Conservation (phyloP, 805 yeast genomes). For the Teunomyces funiuensis region DNA sequence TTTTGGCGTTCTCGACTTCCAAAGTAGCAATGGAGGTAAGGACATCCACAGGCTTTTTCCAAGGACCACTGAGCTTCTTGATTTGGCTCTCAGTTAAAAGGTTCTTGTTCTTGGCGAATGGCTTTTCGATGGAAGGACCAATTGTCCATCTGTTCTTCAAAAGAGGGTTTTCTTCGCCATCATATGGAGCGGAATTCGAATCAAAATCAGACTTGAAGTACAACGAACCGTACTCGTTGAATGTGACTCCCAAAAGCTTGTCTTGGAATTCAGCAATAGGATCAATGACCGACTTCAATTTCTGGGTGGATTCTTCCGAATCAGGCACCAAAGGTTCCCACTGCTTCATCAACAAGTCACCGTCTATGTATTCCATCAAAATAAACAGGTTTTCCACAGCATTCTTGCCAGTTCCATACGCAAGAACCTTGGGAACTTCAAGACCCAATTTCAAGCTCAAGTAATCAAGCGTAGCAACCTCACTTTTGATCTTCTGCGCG, state of each 20-base stretch:
- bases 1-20: slow-evolving; percentile 61
- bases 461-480: slow-evolving; percentile 93
- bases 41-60: slow-evolving; percentile 65
- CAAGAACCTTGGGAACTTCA: slow-evolving; percentile 70
- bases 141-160: slow-evolving; percentile 76
- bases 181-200: slow-evolving; percentile 50
- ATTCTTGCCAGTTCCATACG: slow-evolving; percentile 66
- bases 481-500: slow-evolving; percentile 73
- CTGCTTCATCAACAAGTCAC: slow-evolving; percentile 78
- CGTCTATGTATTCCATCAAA: slow-evolving; percentile 75
- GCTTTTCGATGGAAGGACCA: slow-evolving; percentile 85
- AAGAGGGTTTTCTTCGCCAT: slow-evolving; percentile 56
- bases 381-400: slow-evolving; percentile 72
- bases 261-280: slow-evolving; percentile 71
- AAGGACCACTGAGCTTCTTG: slow-evolving; percentile 70
- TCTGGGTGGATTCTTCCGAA: slow-evolving; percentile 47
- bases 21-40: slow-evolving; percentile 62
- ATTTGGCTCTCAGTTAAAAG: slow-evolving; percentile 51
- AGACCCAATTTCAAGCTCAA: slow-evolving; percentile 60
- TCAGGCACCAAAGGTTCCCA: slow-evolving; percentile 85
- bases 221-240: slow-evolving; percentile 77
- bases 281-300: slow-evolving; percentile 60
- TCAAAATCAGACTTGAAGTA: slow-evolving; percentile 74
- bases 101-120: slow-evolving; percentile 68
- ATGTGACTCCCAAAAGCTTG: slow-evolving; percentile 53